Percentiles rank a stretch among this genome's conserved stretches.
Evolutionary conservation across 2,329 filamentous ascomycete species (phyloP).

Genomic region (Neurospora sp.): DNA sequence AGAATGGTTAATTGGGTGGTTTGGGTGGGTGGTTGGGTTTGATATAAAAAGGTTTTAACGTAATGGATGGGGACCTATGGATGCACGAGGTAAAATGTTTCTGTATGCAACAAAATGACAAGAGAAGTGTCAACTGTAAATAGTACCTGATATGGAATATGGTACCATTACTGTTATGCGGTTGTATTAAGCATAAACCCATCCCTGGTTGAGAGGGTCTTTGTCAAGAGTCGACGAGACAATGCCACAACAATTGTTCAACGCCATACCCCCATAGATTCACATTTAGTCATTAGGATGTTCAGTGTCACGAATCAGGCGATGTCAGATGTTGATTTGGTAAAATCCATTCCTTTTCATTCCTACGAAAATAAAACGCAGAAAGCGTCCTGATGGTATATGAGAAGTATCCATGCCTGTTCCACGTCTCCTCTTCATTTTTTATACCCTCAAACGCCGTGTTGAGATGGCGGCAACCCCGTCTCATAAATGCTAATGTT

Average conservation of each 20-base stretch:
- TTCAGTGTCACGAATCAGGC: neutral
- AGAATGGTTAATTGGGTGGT: neutral
- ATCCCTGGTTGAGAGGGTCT: too few relatives aligned
- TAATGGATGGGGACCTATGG: neutral
- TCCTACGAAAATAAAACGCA: neutral
- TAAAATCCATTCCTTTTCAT: neutral
- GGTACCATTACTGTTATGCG: too few relatives aligned
- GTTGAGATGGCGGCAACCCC: constrained; percentile 19
- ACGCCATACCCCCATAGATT: neutral
- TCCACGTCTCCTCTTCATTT: neutral
- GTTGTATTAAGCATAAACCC: too few relatives aligned
- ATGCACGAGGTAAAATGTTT: neutral
- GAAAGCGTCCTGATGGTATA: neutral
- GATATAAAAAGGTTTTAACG: neutral
- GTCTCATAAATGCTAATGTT: constrained; percentile 16
- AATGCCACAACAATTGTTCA: too few relatives aligned
- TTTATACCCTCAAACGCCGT: constrained; percentile 16
- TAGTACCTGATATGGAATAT: neutral
- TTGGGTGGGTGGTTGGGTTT: neutral
- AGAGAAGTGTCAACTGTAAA: neutral
- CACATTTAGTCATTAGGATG: neutral
- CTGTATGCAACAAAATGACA: neutral
- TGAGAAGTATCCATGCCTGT: neutral
- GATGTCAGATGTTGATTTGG: neutral
- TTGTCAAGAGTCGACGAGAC: too few relatives aligned